Conservation (phyloP, 495 filamentous ascomycete genomes). For the Penicillium longicatenatum region DNA sequence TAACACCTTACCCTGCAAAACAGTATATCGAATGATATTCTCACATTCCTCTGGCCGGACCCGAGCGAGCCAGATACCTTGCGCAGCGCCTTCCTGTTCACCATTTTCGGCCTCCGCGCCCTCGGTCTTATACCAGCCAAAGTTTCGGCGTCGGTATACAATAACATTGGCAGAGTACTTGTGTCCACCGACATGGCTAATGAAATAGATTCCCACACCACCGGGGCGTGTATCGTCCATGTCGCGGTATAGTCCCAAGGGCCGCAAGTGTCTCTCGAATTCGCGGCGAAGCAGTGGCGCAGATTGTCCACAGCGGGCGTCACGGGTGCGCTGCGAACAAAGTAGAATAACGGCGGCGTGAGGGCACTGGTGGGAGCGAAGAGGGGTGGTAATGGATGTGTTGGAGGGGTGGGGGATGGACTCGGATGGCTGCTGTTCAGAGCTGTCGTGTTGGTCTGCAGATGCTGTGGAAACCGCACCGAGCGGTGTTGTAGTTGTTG, state of each 20-base stretch:
- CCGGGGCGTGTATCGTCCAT: slow-evolving; percentile 82
- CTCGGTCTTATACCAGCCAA: slow-evolving; percentile 50
- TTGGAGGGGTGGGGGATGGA: slow-evolving; percentile 25
- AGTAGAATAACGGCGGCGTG: slow-evolving; percentile 87
- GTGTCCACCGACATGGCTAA: slow-evolving; percentile 92
- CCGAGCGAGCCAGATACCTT: slow-evolving; percentile 93
- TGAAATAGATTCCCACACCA: slow-evolving; percentile 93
- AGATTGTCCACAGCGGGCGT: slow-evolving; percentile 91
- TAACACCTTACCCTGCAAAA: slow-evolving; percentile 90
- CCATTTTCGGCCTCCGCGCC: slow-evolving; percentile 34
- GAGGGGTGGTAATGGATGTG: slow-evolving; percentile 45
- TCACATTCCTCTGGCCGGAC: slow-evolving; percentile 92
- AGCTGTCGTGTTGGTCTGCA: slow-evolving; percentile 6
- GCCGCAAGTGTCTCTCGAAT: slow-evolving; percentile 85
- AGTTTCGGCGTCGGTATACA: slow-evolving; percentile 72
- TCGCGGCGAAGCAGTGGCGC: slow-evolving; percentile 85
- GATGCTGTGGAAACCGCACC: slow-evolving; percentile 19
- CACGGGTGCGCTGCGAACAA: slow-evolving; percentile 89
- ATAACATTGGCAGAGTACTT: slow-evolving; percentile 89
- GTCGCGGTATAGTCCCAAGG: slow-evolving; percentile 82
- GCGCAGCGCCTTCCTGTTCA: slow-evolving; percentile 63
- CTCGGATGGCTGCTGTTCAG: slow-evolving; percentile 11
- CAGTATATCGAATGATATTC: slow-evolving; percentile 85
- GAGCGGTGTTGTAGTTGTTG: slow-evolving; percentile 77
- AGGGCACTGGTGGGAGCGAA: slow-evolving; percentile 70